Evolutionary conservation across 805 yeast genomes (phyloP), one percentile per base, ranked within the genome.

Genomic region (Suhomyces sp.): DNA sequence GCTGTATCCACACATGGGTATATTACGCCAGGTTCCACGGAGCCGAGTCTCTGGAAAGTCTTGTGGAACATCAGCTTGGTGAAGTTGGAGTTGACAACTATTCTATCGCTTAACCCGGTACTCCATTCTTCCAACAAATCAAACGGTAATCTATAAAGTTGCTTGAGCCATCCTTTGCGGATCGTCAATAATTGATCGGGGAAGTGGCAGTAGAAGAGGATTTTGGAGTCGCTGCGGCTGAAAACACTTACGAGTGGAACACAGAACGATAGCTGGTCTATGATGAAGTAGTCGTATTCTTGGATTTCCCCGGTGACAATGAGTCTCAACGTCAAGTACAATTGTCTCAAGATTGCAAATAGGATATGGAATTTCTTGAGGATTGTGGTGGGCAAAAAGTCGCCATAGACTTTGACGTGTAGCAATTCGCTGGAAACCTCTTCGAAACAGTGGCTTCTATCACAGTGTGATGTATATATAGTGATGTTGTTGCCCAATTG

Each of bases 141-240:
- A 68, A 94, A 93, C 1, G 97, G 94, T 4, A 79, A 49, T 56
- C 99, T 76, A 69, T 94, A 94, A 0, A 88, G 48, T 54, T 70
- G 73, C 61, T 90, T 86, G 7, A 87, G 26, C 0, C 77, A 26
- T 2, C 85, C 73, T 2, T 78, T 73, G 50, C 86, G 85, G 17
- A 74, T 72, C 0, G 97, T 86, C 44, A 93, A 72, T 47, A 87
- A 74, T 64, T 87, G 87, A 68, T 94, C 99, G 0, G 99, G 99
- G 68, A 93, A 93, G 73, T 94, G 99, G 63, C 99, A 92, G 69
- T 94, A 94, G 65, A 93, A 94, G 49, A 94, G 70, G 3, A 88
- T 78, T 48, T 82, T 81, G 1, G 87, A 67, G 6, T 69, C 51
- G 1, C 59, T 68, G 51, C 50, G 57, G 56, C 72, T 76, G 65